Conservation (phyloP, 2,329 filamentous ascomycete genomes). For the Hymenoscyphus occultus region DNA sequence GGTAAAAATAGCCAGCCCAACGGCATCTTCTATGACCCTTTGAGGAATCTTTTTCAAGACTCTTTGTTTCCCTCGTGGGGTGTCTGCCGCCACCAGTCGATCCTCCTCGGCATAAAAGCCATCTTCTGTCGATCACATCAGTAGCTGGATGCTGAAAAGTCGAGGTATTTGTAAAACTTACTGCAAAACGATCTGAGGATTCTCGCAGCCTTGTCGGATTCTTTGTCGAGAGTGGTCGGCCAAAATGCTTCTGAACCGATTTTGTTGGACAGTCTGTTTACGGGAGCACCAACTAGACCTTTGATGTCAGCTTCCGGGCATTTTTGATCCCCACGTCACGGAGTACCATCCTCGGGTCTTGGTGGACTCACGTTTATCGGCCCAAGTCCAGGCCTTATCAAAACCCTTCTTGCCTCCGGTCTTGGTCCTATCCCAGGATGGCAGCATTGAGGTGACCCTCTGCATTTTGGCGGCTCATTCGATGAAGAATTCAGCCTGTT, state of each 20-base stretch:
- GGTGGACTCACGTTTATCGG: slow-evolving; percentile 54
- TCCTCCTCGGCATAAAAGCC: slow-evolving; percentile 62
- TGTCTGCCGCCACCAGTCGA: slow-evolving; percentile 33
- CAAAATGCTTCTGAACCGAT: slow-evolving; percentile 80
- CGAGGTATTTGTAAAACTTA: slow-evolving; percentile 42
- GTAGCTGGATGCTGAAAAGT: slow-evolving; percentile 25
- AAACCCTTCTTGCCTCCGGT: slow-evolving; percentile 62
- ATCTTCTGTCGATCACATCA: slow-evolving; percentile 47
- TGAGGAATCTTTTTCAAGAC: slow-evolving; percentile 76
- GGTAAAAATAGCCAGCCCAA: slow-evolving; percentile 89
- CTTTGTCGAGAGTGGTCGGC: slow-evolving; percentile 80
- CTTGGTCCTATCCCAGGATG: slow-evolving; percentile 54
- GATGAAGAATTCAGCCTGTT: slow-evolving; percentile 3
- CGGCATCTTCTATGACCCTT: slow-evolving; percentile 82
- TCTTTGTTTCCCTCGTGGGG: slow-evolving; percentile 55
- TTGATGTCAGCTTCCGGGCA: slow-evolving; percentile 32
- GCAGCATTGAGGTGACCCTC: slow-evolving; percentile 35
- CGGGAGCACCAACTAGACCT: slow-evolving; percentile 55
- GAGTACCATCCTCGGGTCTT: not conserved
- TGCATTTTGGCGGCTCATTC: slow-evolving; percentile 32
- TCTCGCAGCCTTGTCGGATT: slow-evolving; percentile 86
- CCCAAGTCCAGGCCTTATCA: slow-evolving; percentile 66
- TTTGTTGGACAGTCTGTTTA: slow-evolving; percentile 79
- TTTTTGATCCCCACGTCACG: not conserved
- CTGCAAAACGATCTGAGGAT: slow-evolving; percentile 90